phyloP scores from a whole-genome alignment of 2,329 filamentous ascomycete species.

The Simplicillium aogashimaense region DNA sequence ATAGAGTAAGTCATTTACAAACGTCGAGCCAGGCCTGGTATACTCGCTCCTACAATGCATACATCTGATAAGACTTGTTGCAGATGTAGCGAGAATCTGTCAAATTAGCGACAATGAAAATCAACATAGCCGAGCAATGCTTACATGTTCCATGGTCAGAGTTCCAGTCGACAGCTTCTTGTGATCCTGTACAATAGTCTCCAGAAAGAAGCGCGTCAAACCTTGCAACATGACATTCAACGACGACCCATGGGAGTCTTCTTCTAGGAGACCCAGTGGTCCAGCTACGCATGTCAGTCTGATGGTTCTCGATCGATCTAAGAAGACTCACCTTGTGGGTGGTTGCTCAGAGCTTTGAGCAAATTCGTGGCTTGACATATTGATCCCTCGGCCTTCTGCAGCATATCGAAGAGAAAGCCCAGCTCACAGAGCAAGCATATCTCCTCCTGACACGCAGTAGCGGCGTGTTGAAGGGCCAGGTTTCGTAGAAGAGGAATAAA shows the following conservation, averaged over 20 bases:
- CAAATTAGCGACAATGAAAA: background rate
- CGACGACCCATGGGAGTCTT: conserved; percentile 63
- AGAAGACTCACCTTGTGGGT: conserved; percentile 53
- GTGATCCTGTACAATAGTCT: conserved; percentile 71
- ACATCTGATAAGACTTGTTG: conserved; percentile 68
- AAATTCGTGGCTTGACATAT: conserved; percentile 96
- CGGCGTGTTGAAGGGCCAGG: conserved; percentile 77
- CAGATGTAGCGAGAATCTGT: conserved; percentile 56
- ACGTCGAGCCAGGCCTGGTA: conserved; percentile 65
- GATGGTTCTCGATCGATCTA: background rate
- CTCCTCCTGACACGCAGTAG: conserved; percentile 73
- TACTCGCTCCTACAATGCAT: conserved; percentile 83
- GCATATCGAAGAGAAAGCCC: conserved; percentile 94
- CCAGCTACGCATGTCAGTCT: conserved; percentile 38
- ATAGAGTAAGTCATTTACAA: conserved; percentile 81
- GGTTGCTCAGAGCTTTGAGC: conserved; percentile 76
- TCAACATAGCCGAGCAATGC: background rate
- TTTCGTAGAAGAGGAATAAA: conserved; percentile 87
- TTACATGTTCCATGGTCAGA: conserved; percentile 59
- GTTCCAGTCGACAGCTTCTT: conserved; percentile 54
- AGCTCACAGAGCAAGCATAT: conserved; percentile 86
- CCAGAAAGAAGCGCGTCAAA: conserved; percentile 75
- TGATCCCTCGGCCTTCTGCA: conserved; percentile 87
- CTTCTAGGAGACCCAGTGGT: conserved; percentile 73
- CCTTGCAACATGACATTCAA: conserved; percentile 78